Base-by-base conservation (phyloP, 2,329 filamentous ascomycete species). In the Beauveria pseudobassiana region DNA sequence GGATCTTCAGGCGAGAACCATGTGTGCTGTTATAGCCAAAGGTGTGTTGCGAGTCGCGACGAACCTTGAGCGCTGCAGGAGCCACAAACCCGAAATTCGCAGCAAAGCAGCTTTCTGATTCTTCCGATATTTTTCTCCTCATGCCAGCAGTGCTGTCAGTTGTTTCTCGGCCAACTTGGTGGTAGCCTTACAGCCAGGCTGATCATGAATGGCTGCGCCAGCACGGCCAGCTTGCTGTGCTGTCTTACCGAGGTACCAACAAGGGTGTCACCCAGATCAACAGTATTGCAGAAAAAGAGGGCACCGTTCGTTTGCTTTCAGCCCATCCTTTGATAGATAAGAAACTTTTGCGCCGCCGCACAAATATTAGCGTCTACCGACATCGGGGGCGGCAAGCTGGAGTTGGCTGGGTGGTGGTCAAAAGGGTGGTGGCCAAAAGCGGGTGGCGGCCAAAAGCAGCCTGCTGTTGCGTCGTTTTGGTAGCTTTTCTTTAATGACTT, bases 311-410 rank as follows among this genome's bases (percentile, higher is more conserved):
- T 20, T 50, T 38, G 34, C 34, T 38, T 38, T 38, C 34, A 38
- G 18, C 24, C 38, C 48, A 49, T 18, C n/a, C 12, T 52, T 24
- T 50, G 57, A 59, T 38, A 60, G 57, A 60, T 60, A 60, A 60
- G 57, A 22, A 22, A 60, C 24, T 3, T 51, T 38, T 16, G 34
- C 12, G 34, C 34, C 34, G 34, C 34, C 34, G 34, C 34, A 12
- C 16, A 38, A 16, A 38, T 38, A 38, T 38, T 45, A 45, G 49
- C 38, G 34, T 38, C 22, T 34, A 59, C 57, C 57, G 57, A 59
- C 57, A 59, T 59, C 57, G 57, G 57, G 48, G 14, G 8, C 34
- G 34, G 34, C 12, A 38, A 38, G 34, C 5, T 38, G 34, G 34
- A n/a, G 28, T 38, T 28, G 26, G 26, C 22, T 22, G 7, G 26